Conservation (phyloP, 208 protist genomes). For the Crithidia fasciculata region DNA sequence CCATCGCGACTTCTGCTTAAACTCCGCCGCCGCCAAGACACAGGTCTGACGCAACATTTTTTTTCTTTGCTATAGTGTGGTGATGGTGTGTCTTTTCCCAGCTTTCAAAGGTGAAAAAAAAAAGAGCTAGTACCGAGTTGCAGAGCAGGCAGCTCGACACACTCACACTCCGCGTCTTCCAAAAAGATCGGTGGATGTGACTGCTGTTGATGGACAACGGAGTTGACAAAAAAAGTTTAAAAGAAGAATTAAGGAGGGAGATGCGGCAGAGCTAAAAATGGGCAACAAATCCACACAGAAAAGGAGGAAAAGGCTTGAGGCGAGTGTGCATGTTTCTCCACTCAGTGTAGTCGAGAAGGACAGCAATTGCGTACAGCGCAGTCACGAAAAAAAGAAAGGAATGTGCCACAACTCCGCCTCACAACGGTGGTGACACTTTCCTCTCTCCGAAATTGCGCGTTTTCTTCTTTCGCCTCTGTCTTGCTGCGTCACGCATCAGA, state of each 20-base stretch:
- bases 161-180: not conserved
- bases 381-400: too few species aligned
- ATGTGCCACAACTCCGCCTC: too few species aligned
- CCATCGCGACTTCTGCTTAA: slow-evolving; percentile 93
- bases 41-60: slow-evolving; percentile 44
- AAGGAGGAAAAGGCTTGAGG: not conserved
- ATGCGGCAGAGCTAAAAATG: too few species aligned
- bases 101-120: not conserved
- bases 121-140: not conserved
- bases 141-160: not conserved
- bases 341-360: too few species aligned
- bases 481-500: too few species aligned
- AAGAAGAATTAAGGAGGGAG: not conserved
- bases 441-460: too few species aligned
- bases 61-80: not conserved
- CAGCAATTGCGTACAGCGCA: too few species aligned
- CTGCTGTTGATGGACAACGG: not conserved
- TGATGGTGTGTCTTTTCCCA: not conserved
- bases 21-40: slow-evolving; percentile 75
- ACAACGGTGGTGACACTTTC: too few species aligned
- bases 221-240: not conserved
- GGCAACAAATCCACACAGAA: not conserved
- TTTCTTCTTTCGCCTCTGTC: too few species aligned
- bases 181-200: not conserved
- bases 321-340: too few species aligned